Conservation (phyloP, 2,329 filamentous ascomycete genomes). For the Aspergillus japonicus region DNA sequence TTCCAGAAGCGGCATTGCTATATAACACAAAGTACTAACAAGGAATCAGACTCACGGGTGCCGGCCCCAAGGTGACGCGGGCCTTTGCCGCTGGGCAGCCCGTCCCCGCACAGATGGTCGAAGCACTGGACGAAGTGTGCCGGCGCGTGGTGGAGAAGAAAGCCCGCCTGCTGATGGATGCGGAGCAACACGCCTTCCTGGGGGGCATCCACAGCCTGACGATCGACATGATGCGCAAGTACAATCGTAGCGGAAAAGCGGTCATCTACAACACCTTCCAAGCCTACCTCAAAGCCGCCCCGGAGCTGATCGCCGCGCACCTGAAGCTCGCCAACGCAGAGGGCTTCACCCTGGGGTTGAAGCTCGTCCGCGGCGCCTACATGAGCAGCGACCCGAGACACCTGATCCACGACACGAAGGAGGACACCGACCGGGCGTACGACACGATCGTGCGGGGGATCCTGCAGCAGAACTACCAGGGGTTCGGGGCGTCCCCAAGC, state of each 20-base stretch:
- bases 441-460: constrained; percentile 68
- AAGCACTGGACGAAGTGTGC: constrained; percentile 73
- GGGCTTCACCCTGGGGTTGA: constrained; percentile 68
- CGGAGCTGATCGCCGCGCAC: constrained; percentile 58
- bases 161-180: constrained; percentile 77
- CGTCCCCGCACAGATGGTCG: constrained; percentile 65
- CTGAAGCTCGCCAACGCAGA: constrained; percentile 58
- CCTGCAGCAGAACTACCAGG: constrained; percentile 51
- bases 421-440: constrained; percentile 69
- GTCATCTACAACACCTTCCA: constrained; percentile 80
- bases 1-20: not conserved
- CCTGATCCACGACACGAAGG: constrained; percentile 70
- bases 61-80: not conserved
- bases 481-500: constrained; percentile 19
- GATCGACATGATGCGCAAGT: constrained; percentile 70
- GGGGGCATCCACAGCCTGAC: constrained; percentile 79
- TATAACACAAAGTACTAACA: not conserved
- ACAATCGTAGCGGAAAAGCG: constrained; percentile 65
- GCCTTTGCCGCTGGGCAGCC: constrained; percentile 55
- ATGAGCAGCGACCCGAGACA: constrained; percentile 67
- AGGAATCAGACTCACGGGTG: constrained; percentile 65
- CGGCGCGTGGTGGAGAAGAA: constrained; percentile 54
- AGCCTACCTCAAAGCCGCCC: constrained; percentile 68
- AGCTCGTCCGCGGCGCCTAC: constrained; percentile 74
- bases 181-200: constrained; percentile 78